phyloP scores from a whole-genome alignment of 257 asterid species.

The Mentha longifolia region DNA sequence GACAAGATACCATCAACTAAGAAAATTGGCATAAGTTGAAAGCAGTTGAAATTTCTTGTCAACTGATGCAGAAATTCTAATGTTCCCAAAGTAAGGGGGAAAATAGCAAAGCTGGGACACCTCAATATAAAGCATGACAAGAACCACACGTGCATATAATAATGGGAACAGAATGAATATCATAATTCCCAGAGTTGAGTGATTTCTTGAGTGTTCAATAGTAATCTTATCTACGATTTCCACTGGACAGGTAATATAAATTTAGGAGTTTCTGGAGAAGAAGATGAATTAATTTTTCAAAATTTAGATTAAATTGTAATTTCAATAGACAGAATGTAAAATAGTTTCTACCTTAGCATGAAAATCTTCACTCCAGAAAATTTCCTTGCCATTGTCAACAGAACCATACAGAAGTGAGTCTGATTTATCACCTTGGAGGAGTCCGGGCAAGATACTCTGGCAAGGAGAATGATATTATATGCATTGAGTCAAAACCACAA shows the following conservation, averaged over 20 bases:
- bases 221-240: conserved; percentile 3
- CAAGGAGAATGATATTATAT: conserved; percentile 32
- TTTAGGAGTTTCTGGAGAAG: neutral
- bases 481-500: conserved; percentile 16
- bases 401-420: conserved; percentile 95
- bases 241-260: conserved; percentile 7
- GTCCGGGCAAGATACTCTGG: conserved; percentile 96
- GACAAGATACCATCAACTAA: too few species aligned
- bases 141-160: too few species aligned
- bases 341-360: conserved; percentile 74
- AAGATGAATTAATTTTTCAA: conserved; percentile 8
- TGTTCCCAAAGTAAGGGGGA: too few species aligned
- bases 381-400: conserved; percentile 95
- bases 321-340: conserved; percentile 9
- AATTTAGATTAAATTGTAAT: conserved; percentile 13
- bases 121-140: too few species aligned
- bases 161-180: neutral
- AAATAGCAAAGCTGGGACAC: too few species aligned
- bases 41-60: too few species aligned
- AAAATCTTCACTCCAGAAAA: conserved; percentile 88
- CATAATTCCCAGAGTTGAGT: conserved; percentile 3
- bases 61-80: too few species aligned
- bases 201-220: neutral
- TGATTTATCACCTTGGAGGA: conserved; percentile 95
- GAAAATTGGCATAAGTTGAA: too few species aligned